Conservation (phyloP, 2,329 filamentous ascomycete genomes). For the Colletotrichum graminicola region DNA sequence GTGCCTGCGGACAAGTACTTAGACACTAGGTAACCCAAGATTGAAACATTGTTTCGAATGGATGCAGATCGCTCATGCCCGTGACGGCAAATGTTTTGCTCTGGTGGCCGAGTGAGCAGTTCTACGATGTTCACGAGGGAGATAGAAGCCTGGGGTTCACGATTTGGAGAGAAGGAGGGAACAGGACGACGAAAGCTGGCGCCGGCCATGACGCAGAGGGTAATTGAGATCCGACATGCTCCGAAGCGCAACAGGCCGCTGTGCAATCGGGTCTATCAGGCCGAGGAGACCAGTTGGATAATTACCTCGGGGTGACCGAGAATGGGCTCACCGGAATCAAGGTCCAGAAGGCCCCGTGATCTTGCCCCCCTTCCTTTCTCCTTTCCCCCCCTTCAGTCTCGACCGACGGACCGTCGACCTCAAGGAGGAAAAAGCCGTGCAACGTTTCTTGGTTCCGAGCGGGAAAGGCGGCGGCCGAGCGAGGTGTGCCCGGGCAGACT, state of each 20-base stretch:
- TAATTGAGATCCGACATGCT: not conserved
- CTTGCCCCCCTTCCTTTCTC: not conserved
- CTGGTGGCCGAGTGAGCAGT: not conserved
- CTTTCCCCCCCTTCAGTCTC: not conserved
- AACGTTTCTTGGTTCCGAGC: not conserved
- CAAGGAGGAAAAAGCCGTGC: not conserved
- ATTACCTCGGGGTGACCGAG: not conserved
- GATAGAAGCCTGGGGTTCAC: not conserved
- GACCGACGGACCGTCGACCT: constrained; percentile 16
- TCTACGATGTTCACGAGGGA: not conserved
- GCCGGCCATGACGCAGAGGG: not conserved
- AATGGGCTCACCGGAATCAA: not conserved
- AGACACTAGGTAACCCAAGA: constrained; percentile 31
- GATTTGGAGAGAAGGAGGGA: not conserved
- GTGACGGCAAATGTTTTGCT: not conserved
- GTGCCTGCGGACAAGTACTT: constrained; percentile 27
- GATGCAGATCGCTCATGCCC: too few relatives aligned
- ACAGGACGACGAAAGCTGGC: not conserved
- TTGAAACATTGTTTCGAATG: not conserved
- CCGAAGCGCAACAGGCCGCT: not conserved
- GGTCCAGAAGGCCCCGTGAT: not conserved
- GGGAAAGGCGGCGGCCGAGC: not conserved
- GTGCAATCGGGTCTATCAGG: too few relatives aligned
- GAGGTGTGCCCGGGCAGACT: not conserved
- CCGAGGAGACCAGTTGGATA: not conserved